Evolutionary conservation across 495 filamentous ascomycete species (phyloP).

Genomic region (Cladorrhinum samala): DNA sequence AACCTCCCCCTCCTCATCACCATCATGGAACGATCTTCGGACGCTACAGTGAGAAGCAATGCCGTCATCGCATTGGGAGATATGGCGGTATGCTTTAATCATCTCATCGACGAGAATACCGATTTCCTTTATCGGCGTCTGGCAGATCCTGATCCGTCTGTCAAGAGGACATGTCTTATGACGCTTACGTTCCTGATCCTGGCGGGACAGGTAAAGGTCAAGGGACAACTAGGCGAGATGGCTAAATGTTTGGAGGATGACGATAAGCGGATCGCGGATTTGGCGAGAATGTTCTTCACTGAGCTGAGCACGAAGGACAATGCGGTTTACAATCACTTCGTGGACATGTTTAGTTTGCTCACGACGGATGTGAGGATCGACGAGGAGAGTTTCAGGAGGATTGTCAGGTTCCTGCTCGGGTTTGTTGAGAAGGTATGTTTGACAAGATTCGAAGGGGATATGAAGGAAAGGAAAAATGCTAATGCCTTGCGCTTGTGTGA

Average conservation of each 20-base stretch:
- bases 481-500: not conserved
- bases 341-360: constrained; percentile 95
- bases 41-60: constrained; percentile 87
- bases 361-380: constrained; percentile 75
- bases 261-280: constrained; percentile 86
- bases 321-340: constrained; percentile 98
- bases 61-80: constrained; percentile 95
- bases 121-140: constrained; percentile 94
- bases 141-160: constrained; percentile 78
- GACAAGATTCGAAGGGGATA: not conserved
- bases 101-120: constrained; percentile 98
- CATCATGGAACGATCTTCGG: constrained; percentile 87
- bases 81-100: constrained; percentile 99
- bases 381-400: constrained; percentile 74
- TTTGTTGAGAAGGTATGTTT: constrained; percentile 90
- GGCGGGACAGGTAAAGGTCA: constrained; percentile 98
- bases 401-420: constrained; percentile 85
- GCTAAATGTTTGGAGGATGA: constrained; percentile 95
- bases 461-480: too few relatives aligned
- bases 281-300: constrained; percentile 97
- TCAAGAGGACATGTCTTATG: constrained; percentile 98
- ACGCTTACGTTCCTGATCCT: constrained; percentile 96
- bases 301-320: constrained; percentile 97
- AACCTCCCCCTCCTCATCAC: constrained; percentile 94
- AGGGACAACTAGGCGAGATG: constrained; percentile 99